phyloP scores from a whole-genome alignment of 805 yeast genomes.

The Candida oleophila region DNA sequence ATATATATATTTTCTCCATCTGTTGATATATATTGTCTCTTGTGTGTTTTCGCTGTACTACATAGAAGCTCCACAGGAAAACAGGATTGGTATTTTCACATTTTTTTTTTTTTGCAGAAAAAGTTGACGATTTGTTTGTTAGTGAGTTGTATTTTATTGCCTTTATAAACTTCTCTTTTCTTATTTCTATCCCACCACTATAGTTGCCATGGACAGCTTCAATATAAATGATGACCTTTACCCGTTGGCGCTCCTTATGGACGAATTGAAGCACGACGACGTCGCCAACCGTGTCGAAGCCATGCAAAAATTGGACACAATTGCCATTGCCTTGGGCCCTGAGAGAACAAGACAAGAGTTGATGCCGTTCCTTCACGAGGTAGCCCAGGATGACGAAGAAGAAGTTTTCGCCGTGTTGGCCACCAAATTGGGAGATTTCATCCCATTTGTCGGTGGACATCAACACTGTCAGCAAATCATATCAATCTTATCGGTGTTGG shows the following conservation, averaged over 20 bases:
- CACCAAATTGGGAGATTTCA: constrained; percentile 81
- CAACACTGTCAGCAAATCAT: constrained; percentile 50
- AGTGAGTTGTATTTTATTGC: neutral
- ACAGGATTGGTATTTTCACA: too few relatives aligned
- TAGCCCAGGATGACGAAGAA: constrained; percentile 95
- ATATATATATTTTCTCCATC: too few relatives aligned
- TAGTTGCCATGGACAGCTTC: constrained; percentile 22
- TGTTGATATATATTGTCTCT: too few relatives aligned
- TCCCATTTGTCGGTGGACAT: constrained; percentile 86
- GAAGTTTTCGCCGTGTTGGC: constrained; percentile 95
- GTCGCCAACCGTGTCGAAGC: constrained; percentile 91
- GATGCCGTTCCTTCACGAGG: constrained; percentile 85
- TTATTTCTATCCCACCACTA: too few relatives aligned
- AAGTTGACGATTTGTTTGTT: neutral
- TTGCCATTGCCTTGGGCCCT: constrained; percentile 92
- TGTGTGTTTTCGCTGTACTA: too few relatives aligned
- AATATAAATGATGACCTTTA: constrained; percentile 63
- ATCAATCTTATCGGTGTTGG: constrained; percentile 74
- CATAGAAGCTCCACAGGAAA: too few relatives aligned
- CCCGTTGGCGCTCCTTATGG: constrained; percentile 95
- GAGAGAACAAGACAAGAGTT: constrained; percentile 88
- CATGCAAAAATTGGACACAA: constrained; percentile 90
- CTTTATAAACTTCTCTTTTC: neutral
- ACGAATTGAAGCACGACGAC: constrained; percentile 95
- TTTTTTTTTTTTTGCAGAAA: too few relatives aligned